Base-by-base conservation (phyloP, 108 stramenopile genomes). In the Conticribra weissflogii region DNA sequence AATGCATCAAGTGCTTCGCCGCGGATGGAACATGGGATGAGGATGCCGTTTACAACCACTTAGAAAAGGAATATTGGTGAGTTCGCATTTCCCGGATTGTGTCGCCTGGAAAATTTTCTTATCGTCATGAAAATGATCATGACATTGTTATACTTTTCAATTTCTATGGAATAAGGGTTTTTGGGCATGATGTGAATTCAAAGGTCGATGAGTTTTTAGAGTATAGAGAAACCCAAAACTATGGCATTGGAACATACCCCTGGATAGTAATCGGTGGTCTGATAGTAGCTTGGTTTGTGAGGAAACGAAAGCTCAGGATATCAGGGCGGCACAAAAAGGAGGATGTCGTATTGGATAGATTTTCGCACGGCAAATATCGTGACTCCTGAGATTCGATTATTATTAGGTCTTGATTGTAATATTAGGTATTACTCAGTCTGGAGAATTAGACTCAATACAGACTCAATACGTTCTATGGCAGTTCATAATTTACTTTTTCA, bases 41-140 rank as follows among this genome's bases (percentile, higher is more conserved):
- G 33, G 49, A 74, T 33, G 72, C 63, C 28, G 78, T 83, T 12
- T 83, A 73, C 36, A 62, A 69, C 22, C 50, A 75, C 25, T 56
- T 83, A 45, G 65, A 74, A 23, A 27, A 41, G 23, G 71, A 75
- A 22, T 83, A 83, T 44, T 83, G 82, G 78, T 69, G 33, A 63
- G 69, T 41, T 17, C 41, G 33, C 54, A 50, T 2, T 56, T 67
- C 14, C 18, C 68, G n/a, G 31, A 36, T 61, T 5, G 34, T 17
- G 47, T 49, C 32, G n/a, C 5, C 29, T 30, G 8, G 49, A 23
- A 18, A 31, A 53, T 53, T 33, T 45, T 31, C 18, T 9, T 28
- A 2, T 46, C 23, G 48, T 17, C 23, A 9, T 27, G 25, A 47
- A 22, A 21, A 15, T 52, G 21, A 22, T 32, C 2, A 34, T 59